Base-by-base conservation (phyloP, 1,284 basidiomycete species). In the Sanghuangporus baumii region DNA sequence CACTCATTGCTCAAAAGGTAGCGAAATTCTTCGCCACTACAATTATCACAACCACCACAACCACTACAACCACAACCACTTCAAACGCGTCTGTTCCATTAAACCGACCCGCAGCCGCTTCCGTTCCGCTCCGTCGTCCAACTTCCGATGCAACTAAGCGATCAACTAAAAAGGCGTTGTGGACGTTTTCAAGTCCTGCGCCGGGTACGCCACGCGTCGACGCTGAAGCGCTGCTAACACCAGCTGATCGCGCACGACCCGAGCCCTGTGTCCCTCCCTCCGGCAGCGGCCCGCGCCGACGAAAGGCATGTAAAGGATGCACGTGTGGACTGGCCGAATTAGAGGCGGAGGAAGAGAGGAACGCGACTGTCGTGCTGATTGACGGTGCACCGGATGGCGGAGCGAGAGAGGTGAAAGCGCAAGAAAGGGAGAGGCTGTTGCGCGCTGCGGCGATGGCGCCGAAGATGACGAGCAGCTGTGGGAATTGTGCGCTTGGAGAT, bases 401-500 rank as follows among this genome's bases (percentile, higher is more conserved):
- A 20, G 76, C 76, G 66, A 82, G 83, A 4, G 76, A 79, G 66
- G 80, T 87, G 36, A 79, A 80, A 57, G 80, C 84, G 69, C 79
- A 76, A 16, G 89, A 91, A 75, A 83, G 79, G 72, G 85, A 85
- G 67, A 77, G 86, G 62, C 69, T 91, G 67, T 71, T 88, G 63
- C 74, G 76, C 36, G 88, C 87, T 12, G 88, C 87, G 2, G 84
- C 80, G 68, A 81, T 81, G 26, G 84, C 88, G 23, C 85, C 87
- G 55, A 93, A 93, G 77, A 91, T 91, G 68, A 98, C 95, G 55
- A 95, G 92, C 72, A 95, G 93, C 71, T 99, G 96, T 78, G 96
- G 95, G n/a, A 97, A 83, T 75, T 99, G 96, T 79, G 98, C 94
- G 80, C 79, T 99, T 57, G 97, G 96, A 9, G 96, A 99, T 75